phyloP scores from a whole-genome alignment of 257 asterid species.

The Pogostemon cablin region DNA sequence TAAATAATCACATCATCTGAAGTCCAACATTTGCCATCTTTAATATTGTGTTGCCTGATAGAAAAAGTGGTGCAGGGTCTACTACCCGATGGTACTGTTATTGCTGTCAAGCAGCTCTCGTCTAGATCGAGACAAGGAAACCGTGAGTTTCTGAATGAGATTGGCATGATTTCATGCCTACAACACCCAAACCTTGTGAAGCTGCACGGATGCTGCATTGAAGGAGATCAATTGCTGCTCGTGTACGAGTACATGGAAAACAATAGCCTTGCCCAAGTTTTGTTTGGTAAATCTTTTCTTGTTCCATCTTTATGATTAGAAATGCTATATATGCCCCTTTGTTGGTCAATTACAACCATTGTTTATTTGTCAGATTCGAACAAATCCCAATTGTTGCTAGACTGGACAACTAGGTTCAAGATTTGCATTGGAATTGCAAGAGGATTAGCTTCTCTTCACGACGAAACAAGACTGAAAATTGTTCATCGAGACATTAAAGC shows the following conservation, averaged over 20 bases:
- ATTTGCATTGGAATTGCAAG: slow-evolving; percentile 81
- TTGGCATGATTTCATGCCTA: slow-evolving; percentile 82
- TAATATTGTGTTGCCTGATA: slow-evolving; percentile 15
- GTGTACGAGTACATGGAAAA: slow-evolving; percentile 88
- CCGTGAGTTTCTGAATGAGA: slow-evolving; percentile 84
- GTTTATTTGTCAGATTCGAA: slow-evolving; percentile 44
- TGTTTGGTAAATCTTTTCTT: slow-evolving; percentile 52
- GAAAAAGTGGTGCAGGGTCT: slow-evolving; percentile 51
- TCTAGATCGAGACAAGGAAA: slow-evolving; percentile 79
- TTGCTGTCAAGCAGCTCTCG: slow-evolving; percentile 91
- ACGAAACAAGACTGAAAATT: slow-evolving; percentile 76
- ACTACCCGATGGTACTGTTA: slow-evolving; percentile 67
- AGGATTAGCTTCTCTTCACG: slow-evolving; percentile 87
- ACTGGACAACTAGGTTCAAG: slow-evolving; percentile 82
- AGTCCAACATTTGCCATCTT: not conserved
- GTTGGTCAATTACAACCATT: not conserved
- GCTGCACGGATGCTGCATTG: slow-evolving; percentile 82
- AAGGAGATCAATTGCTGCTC: slow-evolving; percentile 76
- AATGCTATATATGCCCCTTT: not conserved
- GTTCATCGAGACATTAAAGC: slow-evolving; percentile 97
- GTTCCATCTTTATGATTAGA: not conserved
- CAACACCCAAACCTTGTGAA: slow-evolving; percentile 91
- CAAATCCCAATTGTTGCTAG: slow-evolving; percentile 59
- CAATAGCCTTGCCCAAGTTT: slow-evolving; percentile 75
- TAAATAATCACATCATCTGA: not conserved